phyloP scores from a whole-genome alignment of 169 alveolate species.

The Cryptosporidium andersoni region DNA sequence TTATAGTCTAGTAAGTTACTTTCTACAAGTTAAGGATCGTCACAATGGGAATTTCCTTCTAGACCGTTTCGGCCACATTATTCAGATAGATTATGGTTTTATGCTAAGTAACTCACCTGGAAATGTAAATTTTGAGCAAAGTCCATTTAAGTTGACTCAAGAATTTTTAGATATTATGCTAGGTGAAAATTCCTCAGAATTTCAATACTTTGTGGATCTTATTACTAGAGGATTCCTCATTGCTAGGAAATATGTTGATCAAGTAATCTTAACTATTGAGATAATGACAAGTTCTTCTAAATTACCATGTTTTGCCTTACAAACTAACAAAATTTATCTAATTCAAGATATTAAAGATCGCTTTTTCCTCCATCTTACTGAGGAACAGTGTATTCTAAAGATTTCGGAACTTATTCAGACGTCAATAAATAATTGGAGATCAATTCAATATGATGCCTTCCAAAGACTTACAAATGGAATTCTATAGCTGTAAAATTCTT shows the following conservation, averaged over 20 bases:
- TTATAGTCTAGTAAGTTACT: slow-evolving; percentile 91
- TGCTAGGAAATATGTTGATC: slow-evolving; percentile 88
- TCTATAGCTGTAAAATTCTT: slow-evolving; percentile 71
- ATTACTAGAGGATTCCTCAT: slow-evolving; percentile 83
- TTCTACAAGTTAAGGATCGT: slow-evolving; percentile 92
- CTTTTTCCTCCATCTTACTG: slow-evolving; percentile 75
- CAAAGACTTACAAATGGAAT: slow-evolving; percentile 95
- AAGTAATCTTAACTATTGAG: slow-evolving; percentile 85
- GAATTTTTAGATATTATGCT: slow-evolving; percentile 94
- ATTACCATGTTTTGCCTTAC: slow-evolving; percentile 88
- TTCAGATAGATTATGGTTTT: slow-evolving; percentile 95
- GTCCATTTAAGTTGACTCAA: slow-evolving; percentile 95
- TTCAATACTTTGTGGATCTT: slow-evolving; percentile 86
- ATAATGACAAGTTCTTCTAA: slow-evolving; percentile 90
- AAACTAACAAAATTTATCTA: slow-evolving; percentile 75
- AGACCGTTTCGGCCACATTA: slow-evolving; percentile 92
- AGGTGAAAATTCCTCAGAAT: slow-evolving; percentile 90
- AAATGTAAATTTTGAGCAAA: slow-evolving; percentile 92
- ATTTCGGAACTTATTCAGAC: slow-evolving; percentile 88
- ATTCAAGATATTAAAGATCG: slow-evolving; percentile 73
- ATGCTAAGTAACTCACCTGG: slow-evolving; percentile 96
- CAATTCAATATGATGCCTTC: slow-evolving; percentile 94
- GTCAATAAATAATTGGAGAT: slow-evolving; percentile 91
- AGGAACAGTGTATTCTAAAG: slow-evolving; percentile 82
- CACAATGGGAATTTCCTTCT: slow-evolving; percentile 95